phyloP scores from a whole-genome alignment of 2,329 filamentous ascomycete species.

The Thielaviopsis populi region DNA sequence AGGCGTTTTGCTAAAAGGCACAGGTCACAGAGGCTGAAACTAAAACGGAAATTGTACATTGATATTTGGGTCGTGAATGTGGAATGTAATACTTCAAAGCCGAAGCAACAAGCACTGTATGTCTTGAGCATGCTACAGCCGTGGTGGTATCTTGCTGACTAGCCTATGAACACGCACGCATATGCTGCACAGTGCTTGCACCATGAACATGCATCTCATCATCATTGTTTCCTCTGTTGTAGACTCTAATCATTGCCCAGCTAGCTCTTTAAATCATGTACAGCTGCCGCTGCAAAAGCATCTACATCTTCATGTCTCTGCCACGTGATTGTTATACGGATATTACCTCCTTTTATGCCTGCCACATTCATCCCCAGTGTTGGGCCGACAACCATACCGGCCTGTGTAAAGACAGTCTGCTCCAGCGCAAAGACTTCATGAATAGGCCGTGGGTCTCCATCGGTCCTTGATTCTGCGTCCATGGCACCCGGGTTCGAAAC shows the following conservation, averaged over 20 bases:
- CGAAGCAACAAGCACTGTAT: too few species aligned
- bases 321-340: constrained; percentile 34
- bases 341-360: constrained; percentile 28
- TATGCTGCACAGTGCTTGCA: neutral
- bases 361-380: constrained; percentile 33
- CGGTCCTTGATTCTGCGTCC: constrained; percentile 19
- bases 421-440: constrained; percentile 25
- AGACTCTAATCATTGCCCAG: neutral
- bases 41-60: too few species aligned
- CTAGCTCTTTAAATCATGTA: neutral
- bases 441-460: neutral
- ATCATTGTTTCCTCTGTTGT: neutral
- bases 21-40: neutral
- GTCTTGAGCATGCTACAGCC: too few species aligned
- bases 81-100: too few species aligned
- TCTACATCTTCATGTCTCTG: constrained; percentile 21
- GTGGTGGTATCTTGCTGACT: too few species aligned
- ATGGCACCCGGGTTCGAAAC: constrained; percentile 38
- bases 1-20: neutral
- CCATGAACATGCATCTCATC: too few species aligned
- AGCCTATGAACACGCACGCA: neutral
- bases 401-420: constrained; percentile 36
- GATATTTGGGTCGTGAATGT: too few species aligned
- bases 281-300: neutral
- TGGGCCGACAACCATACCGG: constrained; percentile 29